Base-by-base conservation (phyloP, 805 yeast genomes). In the Kodamaea hsintzibuensis region DNA sequence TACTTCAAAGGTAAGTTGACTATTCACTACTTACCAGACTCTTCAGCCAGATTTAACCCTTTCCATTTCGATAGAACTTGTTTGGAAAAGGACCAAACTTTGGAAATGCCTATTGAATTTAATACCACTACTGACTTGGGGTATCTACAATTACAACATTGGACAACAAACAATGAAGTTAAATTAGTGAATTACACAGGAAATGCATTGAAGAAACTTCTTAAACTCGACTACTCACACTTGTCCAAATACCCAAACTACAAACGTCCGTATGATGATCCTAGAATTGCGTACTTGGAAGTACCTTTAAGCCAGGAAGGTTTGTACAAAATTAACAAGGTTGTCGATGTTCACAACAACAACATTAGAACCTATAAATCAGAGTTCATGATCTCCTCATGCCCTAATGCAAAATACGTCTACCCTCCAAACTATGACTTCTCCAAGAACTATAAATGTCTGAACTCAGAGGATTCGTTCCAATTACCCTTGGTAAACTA, bases 1-100 rank as follows among this genome's bases (percentile, higher is more conserved):
- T 96, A 91, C 67, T 88, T 92, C 67, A 87, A 83, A 62, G 99
- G 99, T 44, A 84, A 84, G 43, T 89, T 89, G 63, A 88, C 92
- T 0, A 86, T 95, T 57, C 88, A 92, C 63, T 88, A 89, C 57
- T 74, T 95, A 37, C 98, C 99, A 0, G 98, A 93, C 69, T 88
- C 96, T 44, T 86, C 96, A 0, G 97, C 96, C 3, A 76, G 79
- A 62, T 72, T 95, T 61, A 91, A 92, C 58, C 97, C 97, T 2
- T 81, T 83, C 60, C 82, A 78, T 49, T 83, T 81, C 50, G 65
- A 64, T 27, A 76, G 82, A 3, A 81, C 80, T 56, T 95, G 99
- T 71, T 59, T 88, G 44, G 80, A 81, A 14, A 59, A 65, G 12
- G 52, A 54, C 7, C 63, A 56, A 37, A 62, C 67, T 12, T 57